Percentiles rank a stretch among this genome's conserved stretches.
These are phyloP conservation scores for Talaromyces sp. DNA, from an alignment of 2,329 filamentous ascomycete genomes.

Conservation along the genomic window DNA sequence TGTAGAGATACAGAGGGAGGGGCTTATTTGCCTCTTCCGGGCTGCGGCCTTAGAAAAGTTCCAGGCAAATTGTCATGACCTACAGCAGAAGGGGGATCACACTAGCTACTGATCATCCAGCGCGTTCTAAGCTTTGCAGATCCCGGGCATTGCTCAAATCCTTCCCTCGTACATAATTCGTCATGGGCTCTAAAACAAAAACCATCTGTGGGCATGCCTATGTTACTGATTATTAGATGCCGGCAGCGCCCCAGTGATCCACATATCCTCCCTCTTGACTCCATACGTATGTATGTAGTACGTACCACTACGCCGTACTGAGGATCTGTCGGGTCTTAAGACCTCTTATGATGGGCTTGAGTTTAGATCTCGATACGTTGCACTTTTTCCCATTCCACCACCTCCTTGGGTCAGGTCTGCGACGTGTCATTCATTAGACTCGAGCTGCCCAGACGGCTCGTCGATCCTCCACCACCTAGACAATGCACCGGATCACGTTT, in stretches of 20 bases:
- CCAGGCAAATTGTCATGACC: constrained; percentile 20
- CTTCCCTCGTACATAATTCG: constrained; percentile 16
- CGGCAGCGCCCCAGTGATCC: constrained; percentile 16
- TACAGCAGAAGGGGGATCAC: constrained; percentile 19
- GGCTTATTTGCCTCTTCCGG: constrained; percentile 1
- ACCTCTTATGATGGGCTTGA: not conserved
- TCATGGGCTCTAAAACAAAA: constrained; percentile 12
- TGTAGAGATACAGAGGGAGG: constrained; percentile 6
- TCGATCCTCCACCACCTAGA: constrained; percentile 17
- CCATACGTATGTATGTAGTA: constrained; percentile 10
- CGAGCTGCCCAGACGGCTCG: constrained; percentile 14
- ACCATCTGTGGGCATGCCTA: constrained; percentile 12
- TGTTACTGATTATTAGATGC: constrained; percentile 18
- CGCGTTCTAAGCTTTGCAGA: constrained; percentile 18
- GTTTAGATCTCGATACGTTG: constrained; percentile 10
- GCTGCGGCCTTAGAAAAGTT: constrained; percentile 4
- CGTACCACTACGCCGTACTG: constrained; percentile 7
- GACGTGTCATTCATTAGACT: constrained; percentile 22
- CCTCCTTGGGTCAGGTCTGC: constrained; percentile 15
- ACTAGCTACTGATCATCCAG: constrained; percentile 16
- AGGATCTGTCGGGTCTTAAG: not conserved
- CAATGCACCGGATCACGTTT: constrained; percentile 6
- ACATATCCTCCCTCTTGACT: constrained; percentile 15
- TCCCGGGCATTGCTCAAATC: constrained; percentile 17
- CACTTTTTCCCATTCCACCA: constrained; percentile 11